phyloP scores from a whole-genome alignment of 768 basidiomycete genomes.

The Leccinum uliginosum region DNA sequence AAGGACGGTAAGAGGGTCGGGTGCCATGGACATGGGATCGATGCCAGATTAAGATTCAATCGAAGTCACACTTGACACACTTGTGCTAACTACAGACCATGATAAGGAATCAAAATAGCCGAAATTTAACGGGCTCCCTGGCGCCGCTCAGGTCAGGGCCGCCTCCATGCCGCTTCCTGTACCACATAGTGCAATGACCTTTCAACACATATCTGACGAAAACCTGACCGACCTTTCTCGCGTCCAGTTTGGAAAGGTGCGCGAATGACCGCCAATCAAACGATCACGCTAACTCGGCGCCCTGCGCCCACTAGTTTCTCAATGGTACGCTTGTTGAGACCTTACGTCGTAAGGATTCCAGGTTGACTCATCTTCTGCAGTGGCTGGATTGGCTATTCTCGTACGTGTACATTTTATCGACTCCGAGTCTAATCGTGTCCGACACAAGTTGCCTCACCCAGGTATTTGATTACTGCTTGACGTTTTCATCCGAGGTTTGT shows the following conservation, averaged over 20 bases:
- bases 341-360: not conserved
- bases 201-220: not conserved
- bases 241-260: slow-evolving; percentile 22
- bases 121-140: no score
- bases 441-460: not conserved
- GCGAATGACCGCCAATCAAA: not conserved
- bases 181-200: slow-evolving; percentile 5
- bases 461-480: slow-evolving; percentile 23
- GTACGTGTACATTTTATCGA: slow-evolving; percentile 2
- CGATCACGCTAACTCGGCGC: not conserved
- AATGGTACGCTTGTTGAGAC: slow-evolving; percentile 11
- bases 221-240: slow-evolving; percentile 9
- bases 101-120: no score
- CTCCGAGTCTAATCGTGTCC: not conserved
- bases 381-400: slow-evolving; percentile 18
- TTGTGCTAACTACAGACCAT: no score
- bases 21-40: slow-evolving; percentile 19
- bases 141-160: slow-evolving; percentile 16
- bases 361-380: slow-evolving; percentile 1
- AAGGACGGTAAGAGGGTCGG: slow-evolving; percentile 50
- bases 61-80: no score
- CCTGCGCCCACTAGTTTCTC: slow-evolving; percentile 5
- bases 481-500: slow-evolving; percentile 19
- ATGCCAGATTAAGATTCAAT: no score
- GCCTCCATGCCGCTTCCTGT: not conserved